Evolutionary conservation across 73 alveolate genomes (phyloP), one percentile per base, ranked within the genome.

Genomic region (Blepharisma stoltei): DNA sequence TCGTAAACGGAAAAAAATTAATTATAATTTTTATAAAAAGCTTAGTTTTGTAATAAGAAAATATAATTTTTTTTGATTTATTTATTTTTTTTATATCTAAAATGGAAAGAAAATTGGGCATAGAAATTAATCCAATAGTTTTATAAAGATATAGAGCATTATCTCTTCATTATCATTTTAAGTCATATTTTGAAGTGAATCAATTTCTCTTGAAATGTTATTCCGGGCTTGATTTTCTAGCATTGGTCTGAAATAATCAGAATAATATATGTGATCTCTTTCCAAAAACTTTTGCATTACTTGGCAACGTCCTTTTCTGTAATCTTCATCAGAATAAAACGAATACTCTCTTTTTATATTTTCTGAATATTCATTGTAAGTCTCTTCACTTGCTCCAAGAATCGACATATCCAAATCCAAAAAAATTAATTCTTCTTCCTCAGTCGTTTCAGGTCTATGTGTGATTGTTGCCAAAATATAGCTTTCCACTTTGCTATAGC

Each of bases 361-460:
- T 25, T 60, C 73, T 14, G 48, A n/a, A 25, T 60, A 60, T 9
- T 20, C 23, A 18, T 60, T 25, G 5, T 60, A 60, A 25, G 2
- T 25, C 23, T 60, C 46, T 60, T 14, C 45, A 60, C 4, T n/a
- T 14, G 46, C 23, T 60, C 46, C 73, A 1, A 60, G 73, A 9
- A 60, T 60, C 4, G 73, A 60, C 23, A 60, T 8, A 25, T 60
- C 73, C 14, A 60, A 20, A 60, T 60, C 73, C 18, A 60, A 25
- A 60, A 60, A 60, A n/a, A 14, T 1, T 60, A 14, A 14, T 14
- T 25, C 37, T 60, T 18, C 48, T 25, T 60, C 48, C 14, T 25
- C 23, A 60, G 14, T 25, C 11, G 5, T 1, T 2, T 14, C 18
- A 60, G 73, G 73, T 20, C n/a, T 9, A 60, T 60, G 73, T 25